Base-by-base conservation (phyloP, 129 eudicot genomes). In the Gnaphalium uliginosum region DNA sequence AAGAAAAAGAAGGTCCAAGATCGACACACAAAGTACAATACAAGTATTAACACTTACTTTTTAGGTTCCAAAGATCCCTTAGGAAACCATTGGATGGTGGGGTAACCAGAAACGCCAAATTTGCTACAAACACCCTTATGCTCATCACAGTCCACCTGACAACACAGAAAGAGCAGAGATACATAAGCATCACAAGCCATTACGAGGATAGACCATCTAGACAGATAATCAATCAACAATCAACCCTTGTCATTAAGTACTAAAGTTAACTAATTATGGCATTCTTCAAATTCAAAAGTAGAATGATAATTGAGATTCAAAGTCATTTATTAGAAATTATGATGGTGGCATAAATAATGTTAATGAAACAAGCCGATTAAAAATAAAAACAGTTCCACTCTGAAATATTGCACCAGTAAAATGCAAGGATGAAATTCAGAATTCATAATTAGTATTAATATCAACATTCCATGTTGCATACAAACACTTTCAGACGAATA, bases 21-120 rank as follows among this genome's bases (percentile, higher is more conserved):
- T n/a, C 21, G 10, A 79, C 18, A 10, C 22, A 41, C 63, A 39
- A 24, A 27, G 53, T 46, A 57, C 25, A 66, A 22, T 4, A 66
- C 7, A 22, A 24, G 29, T 27, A 37, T 9, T 32, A 17, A 59
- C 6, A 84, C 97, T 77, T 79, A 91, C 99, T 95, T 91, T 78
- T 89, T 95, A 66, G 99, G 99, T 82, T 95, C 96, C 86, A 95
- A 82, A 61, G 99, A 95, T 60, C 97, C 97, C 85, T 91, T 95
- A 8, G 99, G 99, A 83, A 95, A 95, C 99, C 99, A 95, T 59
- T 95, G 90, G 78, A 95, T 83, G 70, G 97, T 95, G 76, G 97
- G 99, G 79, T 91, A 95, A 22, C 97, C 99, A 75, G 92, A 84
- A 71, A 95, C 97, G 10, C 93, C 97, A 71, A 67, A 91, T 78